Evolutionary conservation across 2,329 filamentous ascomycete genomes (phyloP), one percentile per base, ranked within the genome.

Genomic region (Decorospora gaudefroyi): DNA sequence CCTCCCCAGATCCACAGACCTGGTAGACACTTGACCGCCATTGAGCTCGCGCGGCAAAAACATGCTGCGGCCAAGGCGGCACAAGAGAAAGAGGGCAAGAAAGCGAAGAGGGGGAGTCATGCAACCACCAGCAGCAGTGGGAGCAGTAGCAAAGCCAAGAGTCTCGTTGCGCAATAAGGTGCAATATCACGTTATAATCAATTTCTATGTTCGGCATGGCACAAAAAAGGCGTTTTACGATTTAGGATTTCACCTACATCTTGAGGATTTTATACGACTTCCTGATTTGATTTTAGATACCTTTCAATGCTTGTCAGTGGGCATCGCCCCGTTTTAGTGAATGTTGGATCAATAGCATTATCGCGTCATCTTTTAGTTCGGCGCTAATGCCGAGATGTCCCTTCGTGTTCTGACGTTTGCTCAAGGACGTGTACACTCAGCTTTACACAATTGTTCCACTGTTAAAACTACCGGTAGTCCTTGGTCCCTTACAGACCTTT

Each of bases 41-140:
- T 85, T 44, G 78, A 85, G 55, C 62, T 82, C 46, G 82, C 82
- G 6, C 71, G 82, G 43, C 79, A 81, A 51, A 74, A 77, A 40
- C 79, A 79, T 63, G 79, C 76, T 7, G 76, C 75, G 10, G 65
- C 69, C 18, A 76, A 75, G 56, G 62, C 67, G 18, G 62, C 55
- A n/a, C 63, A 63, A 29, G 61, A 55, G 15, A 69, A 64, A 26
- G 57, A 57, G 11, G 61, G 62, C 38, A 60, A 65, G 25, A 61
- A 63, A 22, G 44, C 49, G 2, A 53, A 46, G 17, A 60, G 55
- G 33, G 51, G 55, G 16, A 58, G 51, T 19, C 42, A 49, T 16
- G 28, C 44, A 17, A 48, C 46, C 10, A 46, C 36, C 26, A 53
- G 42, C 34, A 53, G 49, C 31, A 53, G 34, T 29, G 59, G 59